A percentile compares a stretch with the other conserved stretches of the same genome.
phyloP scores from a whole-genome alignment of 208 protist species.

The Leishmania gerbilli region DNA sequence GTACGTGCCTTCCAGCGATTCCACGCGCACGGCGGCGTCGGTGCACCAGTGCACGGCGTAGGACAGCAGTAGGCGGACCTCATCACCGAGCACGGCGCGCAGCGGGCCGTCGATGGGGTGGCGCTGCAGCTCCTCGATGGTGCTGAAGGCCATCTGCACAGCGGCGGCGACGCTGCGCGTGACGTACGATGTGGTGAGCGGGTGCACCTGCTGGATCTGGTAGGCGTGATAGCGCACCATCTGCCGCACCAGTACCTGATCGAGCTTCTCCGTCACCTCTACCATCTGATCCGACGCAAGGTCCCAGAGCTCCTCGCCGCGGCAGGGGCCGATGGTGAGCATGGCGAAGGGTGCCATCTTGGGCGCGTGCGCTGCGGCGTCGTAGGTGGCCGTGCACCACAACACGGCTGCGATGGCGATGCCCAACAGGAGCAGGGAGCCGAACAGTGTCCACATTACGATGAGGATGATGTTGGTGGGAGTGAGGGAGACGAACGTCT shows the following conservation, averaged over 20 bases:
- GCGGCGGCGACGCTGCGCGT: conserved; percentile 48
- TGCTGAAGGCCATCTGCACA: conserved; percentile 60
- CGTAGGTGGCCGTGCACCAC: conserved; percentile 51
- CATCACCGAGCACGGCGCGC: conserved; percentile 52
- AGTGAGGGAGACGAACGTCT: conserved; percentile 13
- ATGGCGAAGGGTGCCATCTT: conserved; percentile 77
- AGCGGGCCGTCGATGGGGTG: conserved; percentile 61
- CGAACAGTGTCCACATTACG: conserved; percentile 35
- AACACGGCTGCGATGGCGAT: conserved; percentile 36
- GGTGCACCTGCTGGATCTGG: conserved; percentile 72
- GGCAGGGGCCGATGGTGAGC: conserved; percentile 61
- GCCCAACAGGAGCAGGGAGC: conserved; percentile 30
- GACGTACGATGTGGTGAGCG: conserved; percentile 63
- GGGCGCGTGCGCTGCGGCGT: conserved; percentile 60
- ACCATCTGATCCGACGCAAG: conserved; percentile 61
- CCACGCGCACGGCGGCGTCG: conserved; percentile 57
- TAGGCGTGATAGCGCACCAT: conserved; percentile 58
- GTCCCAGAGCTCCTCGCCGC: conserved; percentile 71
- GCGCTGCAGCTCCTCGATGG: conserved; percentile 57
- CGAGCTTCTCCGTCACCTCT: conserved; percentile 50
- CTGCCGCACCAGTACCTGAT: conserved; percentile 31
- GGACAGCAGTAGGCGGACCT: conserved; percentile 52
- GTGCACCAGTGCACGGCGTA: conserved; percentile 83
- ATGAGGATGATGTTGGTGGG: conserved; percentile 29
- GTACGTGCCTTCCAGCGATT: conserved; percentile 34